These are phyloP conservation scores for Beauveria rudraprayagi DNA, from an alignment of 2,329 filamentous ascomycete species.

Conservation along the genomic window DNA sequence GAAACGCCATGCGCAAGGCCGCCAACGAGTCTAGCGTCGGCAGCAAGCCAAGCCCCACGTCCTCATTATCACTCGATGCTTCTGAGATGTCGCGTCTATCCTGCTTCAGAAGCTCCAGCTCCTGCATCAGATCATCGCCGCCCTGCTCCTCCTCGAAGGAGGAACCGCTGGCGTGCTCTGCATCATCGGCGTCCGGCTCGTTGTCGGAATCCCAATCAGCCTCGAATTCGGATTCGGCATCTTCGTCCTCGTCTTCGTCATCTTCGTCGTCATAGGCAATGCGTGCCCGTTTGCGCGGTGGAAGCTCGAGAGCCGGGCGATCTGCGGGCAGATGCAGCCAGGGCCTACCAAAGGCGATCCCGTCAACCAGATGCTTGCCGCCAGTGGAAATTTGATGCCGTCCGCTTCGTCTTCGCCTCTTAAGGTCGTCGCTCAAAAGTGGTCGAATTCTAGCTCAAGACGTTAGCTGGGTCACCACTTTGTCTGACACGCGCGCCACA, in stretches of 20 bases:
- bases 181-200: slow-evolving; percentile 14
- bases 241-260: slow-evolving; percentile 31
- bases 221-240: slow-evolving; percentile 26
- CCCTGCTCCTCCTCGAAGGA: slow-evolving; percentile 2
- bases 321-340: slow-evolving; percentile 51
- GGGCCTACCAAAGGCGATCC: slow-evolving; percentile 72
- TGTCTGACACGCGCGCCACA: slow-evolving; percentile 14
- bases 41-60: slow-evolving; percentile 5
- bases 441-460: slow-evolving; percentile 58
- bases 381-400: slow-evolving; percentile 72
- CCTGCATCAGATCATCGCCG: slow-evolving; percentile 5
- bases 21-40: slow-evolving; percentile 15
- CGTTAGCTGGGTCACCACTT: neutral
- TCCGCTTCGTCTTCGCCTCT: slow-evolving; percentile 63
- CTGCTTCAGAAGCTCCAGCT: slow-evolving; percentile 7
- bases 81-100: slow-evolving; percentile 10
- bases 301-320: slow-evolving; percentile 62
- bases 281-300: slow-evolving; percentile 62
- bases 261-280: slow-evolving; percentile 33
- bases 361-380: slow-evolving; percentile 77
- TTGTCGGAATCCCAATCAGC: slow-evolving; percentile 15
- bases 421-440: slow-evolving; percentile 65
- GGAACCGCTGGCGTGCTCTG: neutral
- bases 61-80: slow-evolving; percentile 13
- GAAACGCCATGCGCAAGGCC: slow-evolving; percentile 36